A percentile compares a stretch with the other conserved stretches of the same genome.
Evolutionary conservation across 495 filamentous ascomycete species (phyloP).

Genomic region (Talaromyces ruber): DNA sequence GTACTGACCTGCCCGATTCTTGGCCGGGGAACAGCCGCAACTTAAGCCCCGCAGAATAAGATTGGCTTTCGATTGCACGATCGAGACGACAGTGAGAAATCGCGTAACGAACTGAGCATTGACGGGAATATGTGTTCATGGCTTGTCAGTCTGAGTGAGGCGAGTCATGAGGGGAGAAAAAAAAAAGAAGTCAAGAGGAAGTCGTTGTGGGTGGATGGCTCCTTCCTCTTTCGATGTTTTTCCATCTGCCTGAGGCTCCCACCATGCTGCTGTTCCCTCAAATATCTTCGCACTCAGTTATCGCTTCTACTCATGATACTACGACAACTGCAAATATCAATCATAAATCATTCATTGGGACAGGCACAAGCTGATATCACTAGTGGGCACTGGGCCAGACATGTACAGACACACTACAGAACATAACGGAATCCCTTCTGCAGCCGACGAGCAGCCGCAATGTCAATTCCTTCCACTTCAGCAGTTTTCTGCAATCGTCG

Average conservation of each 20-base stretch:
- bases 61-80: not conserved
- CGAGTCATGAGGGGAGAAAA: not conserved
- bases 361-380: not conserved
- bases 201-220: not conserved
- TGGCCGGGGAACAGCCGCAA: not conserved
- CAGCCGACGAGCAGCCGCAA: conserved; percentile 32
- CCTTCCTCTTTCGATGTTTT: not conserved
- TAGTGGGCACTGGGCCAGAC: no score
- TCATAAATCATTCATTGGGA: not conserved
- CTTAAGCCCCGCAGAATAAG: not conserved
- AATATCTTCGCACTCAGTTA: not conserved
- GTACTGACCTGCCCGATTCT: not conserved
- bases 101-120: not conserved
- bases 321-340: not conserved
- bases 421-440: conserved; percentile 43
- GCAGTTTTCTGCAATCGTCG: conserved; percentile 35
- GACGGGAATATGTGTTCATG: no score
- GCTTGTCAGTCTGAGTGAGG: not conserved
- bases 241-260: not conserved
- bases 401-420: not conserved
- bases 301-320: not conserved
- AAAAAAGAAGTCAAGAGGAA: not conserved
- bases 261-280: not conserved
- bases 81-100: not conserved
- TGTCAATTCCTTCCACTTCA: conserved; percentile 38